Base-by-base conservation (phyloP, 75 land plant species). In the Pinus taeda region DNA sequence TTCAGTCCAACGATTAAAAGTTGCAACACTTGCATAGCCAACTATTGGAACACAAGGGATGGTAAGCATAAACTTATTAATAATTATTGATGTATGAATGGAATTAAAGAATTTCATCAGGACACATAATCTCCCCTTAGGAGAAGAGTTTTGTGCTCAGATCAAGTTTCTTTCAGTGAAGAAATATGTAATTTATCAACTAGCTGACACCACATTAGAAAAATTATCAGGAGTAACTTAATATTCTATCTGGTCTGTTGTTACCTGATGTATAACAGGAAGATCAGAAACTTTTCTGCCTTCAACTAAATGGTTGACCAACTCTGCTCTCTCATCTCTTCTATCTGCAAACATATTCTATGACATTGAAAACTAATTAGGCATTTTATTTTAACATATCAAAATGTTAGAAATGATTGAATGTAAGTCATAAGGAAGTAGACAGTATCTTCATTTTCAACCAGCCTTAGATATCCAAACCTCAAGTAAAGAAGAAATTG, bases 231-330 rank as follows among this genome's bases (percentile, higher is more conserved):
- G 36, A 17, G 7, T 49, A 26, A 76, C 74, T 59, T 21, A 37
- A 20, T 30, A 24, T 59, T 30, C 30, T 20, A 60, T 33, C 22
- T 11, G 13, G 30, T 60, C 33, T 75, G 22, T 21, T 75, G 22
- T 21, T 60, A 90, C 90, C 82, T 88, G 85, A 14, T 72, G 76
- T n/a, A 87, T 81, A 64, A 81, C 85, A 56, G 89, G 87, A 76
- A 90, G 87, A 77, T 85, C 76, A 14, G 83, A 83, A 20, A 71
- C 53, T 36, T 84, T 83, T 60, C 87, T 76, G 4, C 78, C 87
- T 21, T 77, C 78, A 45, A 78, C 63, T 39, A 85, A 42, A 33
- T 78, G 72, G 4, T 83, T 57, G 57, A 90, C 57, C 82, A 87
- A 49, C 64, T 85, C 85, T 63, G 36, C 74, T 24, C 74, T 87